A percentile compares a stretch with the other conserved stretches of the same genome.
phyloP scores from a whole-genome alignment of 148 eudicot species.

The Amaranthus hypochondriacus region DNA sequence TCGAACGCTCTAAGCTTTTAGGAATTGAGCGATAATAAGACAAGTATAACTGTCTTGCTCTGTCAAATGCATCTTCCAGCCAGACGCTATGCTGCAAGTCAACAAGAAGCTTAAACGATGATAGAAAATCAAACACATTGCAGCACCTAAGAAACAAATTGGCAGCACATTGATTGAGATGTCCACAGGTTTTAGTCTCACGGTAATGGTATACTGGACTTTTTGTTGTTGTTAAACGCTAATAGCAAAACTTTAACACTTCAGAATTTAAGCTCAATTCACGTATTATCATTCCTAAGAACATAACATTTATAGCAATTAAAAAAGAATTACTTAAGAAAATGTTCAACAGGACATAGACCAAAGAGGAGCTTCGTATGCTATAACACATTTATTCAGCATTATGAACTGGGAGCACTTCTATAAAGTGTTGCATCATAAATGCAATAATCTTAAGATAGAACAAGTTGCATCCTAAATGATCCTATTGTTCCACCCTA shows the following conservation, averaged over 20 bases:
- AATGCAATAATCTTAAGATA: not conserved
- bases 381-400: not conserved
- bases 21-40: conserved; percentile 96
- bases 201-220: not conserved
- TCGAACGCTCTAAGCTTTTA: conserved; percentile 96
- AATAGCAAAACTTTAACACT: not conserved
- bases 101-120: conserved; percentile 10
- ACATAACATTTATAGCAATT: not conserved
- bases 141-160: not conserved
- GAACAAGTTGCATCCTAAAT: not conserved
- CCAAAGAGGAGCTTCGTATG: not conserved
- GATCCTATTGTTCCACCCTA: not conserved
- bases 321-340: not conserved
- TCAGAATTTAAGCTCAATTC: not conserved
- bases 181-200: not conserved
- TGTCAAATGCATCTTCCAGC: conserved; percentile 98
- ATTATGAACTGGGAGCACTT: not conserved
- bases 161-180: not conserved
- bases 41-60: conserved; percentile 90
- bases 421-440: not conserved
- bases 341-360: not conserved
- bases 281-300: not conserved
- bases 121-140: conserved; percentile 6
- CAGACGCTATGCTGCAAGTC: conserved; percentile 95
- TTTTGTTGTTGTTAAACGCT: not conserved